Evolutionary conservation across 345 rosid species (phyloP), one percentile per base, ranked within the genome.

Genomic region (Limnanthes douglasii): DNA sequence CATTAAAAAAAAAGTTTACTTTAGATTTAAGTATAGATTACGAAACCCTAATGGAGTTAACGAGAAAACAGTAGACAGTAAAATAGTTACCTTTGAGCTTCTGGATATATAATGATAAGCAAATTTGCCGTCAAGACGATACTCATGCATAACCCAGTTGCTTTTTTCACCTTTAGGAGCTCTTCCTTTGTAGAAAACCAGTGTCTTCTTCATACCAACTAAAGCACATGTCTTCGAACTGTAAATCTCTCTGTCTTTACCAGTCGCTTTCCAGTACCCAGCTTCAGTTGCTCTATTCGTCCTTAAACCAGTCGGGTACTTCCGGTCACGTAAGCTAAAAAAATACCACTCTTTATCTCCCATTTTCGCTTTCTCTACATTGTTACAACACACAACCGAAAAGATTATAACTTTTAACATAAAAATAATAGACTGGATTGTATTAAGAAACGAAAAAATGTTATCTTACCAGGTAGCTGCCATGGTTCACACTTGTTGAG

Each of bases 401-500:
- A n/a, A n/a, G n/a, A n/a, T n/a, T n/a, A n/a, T n/a, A n/a, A n/a
- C n/a, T n/a, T n/a, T n/a, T n/a, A n/a, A n/a, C n/a, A n/a, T n/a
- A n/a, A n/a, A n/a, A n/a, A n/a, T n/a, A n/a, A n/a, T n/a, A n/a
- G n/a, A n/a, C n/a, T n/a, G n/a, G n/a, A n/a, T n/a, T n/a, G n/a
- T n/a, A n/a, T n/a, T n/a, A n/a, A n/a, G n/a, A n/a, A n/a, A n/a
- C n/a, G n/a, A n/a, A n/a, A n/a, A n/a, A n/a, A n/a, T n/a, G n/a
- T n/a, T n/a, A n/a, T 22, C 68, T 53, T 70, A 82, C 95, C 84
- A 8, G 97, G 97, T 55, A 88, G 93, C 48, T 88, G 86, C 95
- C 97, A 88, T 1, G 97, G 97, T 65, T 88, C 95, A 21, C 90
- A 83, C 58, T 83, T 88, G 77, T 88, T 88, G 38, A 88, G 97